These are phyloP conservation scores for Truncatella angustata DNA, from an alignment of 2,329 filamentous ascomycete genomes.

Conservation along the genomic window DNA sequence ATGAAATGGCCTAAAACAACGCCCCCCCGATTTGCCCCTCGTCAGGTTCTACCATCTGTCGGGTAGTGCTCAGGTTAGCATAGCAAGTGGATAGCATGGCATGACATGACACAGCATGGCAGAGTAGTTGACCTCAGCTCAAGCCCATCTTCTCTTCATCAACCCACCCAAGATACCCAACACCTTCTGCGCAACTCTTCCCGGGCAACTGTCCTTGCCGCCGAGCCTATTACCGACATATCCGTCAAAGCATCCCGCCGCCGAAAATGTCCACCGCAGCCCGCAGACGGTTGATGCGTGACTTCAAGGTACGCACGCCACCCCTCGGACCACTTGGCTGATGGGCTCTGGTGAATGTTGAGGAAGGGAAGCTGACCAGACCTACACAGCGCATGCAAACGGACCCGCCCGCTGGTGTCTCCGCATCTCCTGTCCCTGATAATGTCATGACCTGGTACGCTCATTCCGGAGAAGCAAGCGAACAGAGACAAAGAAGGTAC, in stretches of 20 bases:
- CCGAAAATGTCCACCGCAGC: conserved; percentile 68
- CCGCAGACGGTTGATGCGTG: conserved; percentile 73
- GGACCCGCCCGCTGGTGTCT: conserved; percentile 94
- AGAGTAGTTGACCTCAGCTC: no score
- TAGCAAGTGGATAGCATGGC: no score
- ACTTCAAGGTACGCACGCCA: conserved; percentile 65
- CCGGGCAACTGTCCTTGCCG: background rate
- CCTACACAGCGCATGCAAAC: conserved; percentile 88
- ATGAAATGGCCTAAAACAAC: background rate
- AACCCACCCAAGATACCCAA: background rate
- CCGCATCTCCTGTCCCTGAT: conserved; percentile 90
- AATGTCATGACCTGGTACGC: conserved; percentile 93
- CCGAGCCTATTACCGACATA: background rate
- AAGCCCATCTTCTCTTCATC: background rate
- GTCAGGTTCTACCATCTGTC: background rate
- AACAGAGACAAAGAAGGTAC: background rate
- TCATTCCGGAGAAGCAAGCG: background rate
- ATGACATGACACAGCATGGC: no score
- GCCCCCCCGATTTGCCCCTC: background rate
- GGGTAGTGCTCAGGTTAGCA: no score
- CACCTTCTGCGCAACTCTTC: background rate
- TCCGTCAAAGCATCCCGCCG: background rate
- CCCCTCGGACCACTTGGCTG: background rate
- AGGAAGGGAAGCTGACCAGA: background rate
- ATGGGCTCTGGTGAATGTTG: background rate